phyloP scores from a whole-genome alignment of 371 early-diverging fungal genomes.

The Dipsacomyces acuminosporus region DNA sequence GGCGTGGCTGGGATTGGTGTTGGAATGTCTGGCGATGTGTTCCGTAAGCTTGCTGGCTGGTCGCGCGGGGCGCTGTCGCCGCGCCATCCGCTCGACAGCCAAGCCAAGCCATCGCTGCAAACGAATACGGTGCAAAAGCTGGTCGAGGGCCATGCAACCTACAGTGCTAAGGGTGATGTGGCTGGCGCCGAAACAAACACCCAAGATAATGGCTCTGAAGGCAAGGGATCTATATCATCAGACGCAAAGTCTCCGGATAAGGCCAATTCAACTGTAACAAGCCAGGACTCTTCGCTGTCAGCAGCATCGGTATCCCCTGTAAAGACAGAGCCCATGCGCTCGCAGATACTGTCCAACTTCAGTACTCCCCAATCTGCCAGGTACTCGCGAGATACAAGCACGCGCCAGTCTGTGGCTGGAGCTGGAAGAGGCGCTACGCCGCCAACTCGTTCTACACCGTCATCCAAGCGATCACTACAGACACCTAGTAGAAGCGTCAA shows the following conservation, averaged over 20 bases:
- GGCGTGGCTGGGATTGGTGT: constrained; percentile 16
- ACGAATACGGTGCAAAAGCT: too few species aligned
- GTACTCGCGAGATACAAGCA: neutral
- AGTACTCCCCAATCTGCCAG: constrained; percentile 12
- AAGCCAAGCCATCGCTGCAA: too few species aligned
- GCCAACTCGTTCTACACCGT: constrained; percentile 10
- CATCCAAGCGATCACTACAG: constrained; percentile 9
- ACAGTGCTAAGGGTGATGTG: neutral
- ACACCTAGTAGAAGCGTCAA: constrained; percentile 38
- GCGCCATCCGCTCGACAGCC: neutral
- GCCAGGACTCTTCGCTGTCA: constrained; percentile 17
- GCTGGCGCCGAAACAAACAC: too few species aligned
- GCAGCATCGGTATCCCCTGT: constrained; percentile 31
- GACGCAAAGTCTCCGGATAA: too few species aligned
- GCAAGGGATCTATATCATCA: too few species aligned
- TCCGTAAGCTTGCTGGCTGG: constrained; percentile 33
- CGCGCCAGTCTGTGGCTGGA: too few species aligned
- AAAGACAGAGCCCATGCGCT: constrained; percentile 37
- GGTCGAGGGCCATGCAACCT: too few species aligned
- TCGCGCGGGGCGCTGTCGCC: constrained; percentile 13
- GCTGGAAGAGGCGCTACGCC: neutral
- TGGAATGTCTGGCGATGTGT: constrained; percentile 28
- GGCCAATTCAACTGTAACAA: too few species aligned
- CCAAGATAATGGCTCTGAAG: too few species aligned
- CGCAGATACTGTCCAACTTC: constrained; percentile 17